Evolutionary conservation across 2,329 filamentous ascomycete species (phyloP).

Genomic region (Nemania bipapillata): DNA sequence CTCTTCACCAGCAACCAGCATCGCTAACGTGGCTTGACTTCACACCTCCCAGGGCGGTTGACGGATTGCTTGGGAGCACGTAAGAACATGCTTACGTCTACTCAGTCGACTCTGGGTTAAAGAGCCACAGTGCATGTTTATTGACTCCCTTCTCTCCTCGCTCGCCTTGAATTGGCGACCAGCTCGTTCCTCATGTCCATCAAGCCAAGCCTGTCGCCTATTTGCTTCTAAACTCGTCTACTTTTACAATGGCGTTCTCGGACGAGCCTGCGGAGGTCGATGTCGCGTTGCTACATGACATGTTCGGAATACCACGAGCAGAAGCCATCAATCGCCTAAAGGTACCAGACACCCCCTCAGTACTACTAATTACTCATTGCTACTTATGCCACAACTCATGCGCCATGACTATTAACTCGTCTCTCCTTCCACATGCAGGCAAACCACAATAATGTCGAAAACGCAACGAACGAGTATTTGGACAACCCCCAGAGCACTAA

Average conservation of each 20-base stretch:
- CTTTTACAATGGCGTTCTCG: slow-evolving; percentile 43
- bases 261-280: slow-evolving; percentile 39
- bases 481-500: slow-evolving; percentile 59
- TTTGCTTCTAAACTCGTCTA: slow-evolving; percentile 6
- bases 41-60: slow-evolving; percentile 5
- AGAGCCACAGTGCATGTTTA: slow-evolving; percentile 22
- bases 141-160: slow-evolving; percentile 6
- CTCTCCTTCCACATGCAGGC: slow-evolving; percentile 46
- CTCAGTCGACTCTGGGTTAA: slow-evolving; percentile 13
- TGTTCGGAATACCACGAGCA: slow-evolving; percentile 39
- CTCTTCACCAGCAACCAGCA: slow-evolving; percentile 3
- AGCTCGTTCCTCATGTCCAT: slow-evolving; percentile 30
- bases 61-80: slow-evolving; percentile 15
- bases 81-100: slow-evolving; percentile 26
- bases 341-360: slow-evolving; percentile 37
- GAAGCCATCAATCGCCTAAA: slow-evolving; percentile 46
- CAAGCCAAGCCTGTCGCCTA: slow-evolving; percentile 11
- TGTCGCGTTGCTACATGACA: slow-evolving; percentile 39
- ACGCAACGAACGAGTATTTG: slow-evolving; percentile 64
- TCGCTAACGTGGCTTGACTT: slow-evolving; percentile 23
- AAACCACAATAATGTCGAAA: slow-evolving; percentile 60
- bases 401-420: slow-evolving; percentile 21
- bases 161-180: slow-evolving; percentile 9
- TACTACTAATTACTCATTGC: not conserved
- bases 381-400: slow-evolving; percentile 19